Percentiles rank a stretch among this genome's conserved stretches.
These are phyloP conservation scores for Colletotrichum caudatum DNA, from an alignment of 2,329 filamentous ascomycete genomes.

Conservation along the genomic window DNA sequence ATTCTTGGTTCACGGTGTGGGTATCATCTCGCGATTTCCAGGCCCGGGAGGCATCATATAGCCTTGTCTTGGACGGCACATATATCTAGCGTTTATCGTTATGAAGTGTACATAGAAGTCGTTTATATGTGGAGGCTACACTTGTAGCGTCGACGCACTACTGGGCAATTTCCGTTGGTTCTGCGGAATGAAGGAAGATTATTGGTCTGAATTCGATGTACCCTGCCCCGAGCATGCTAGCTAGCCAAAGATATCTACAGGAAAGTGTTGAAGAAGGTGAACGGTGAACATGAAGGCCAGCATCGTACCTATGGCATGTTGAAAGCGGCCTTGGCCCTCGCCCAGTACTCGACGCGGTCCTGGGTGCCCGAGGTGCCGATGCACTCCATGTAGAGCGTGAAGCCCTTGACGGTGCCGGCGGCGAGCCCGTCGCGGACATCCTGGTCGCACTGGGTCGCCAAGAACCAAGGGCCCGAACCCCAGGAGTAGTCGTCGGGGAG, in stretches of 20 bases:
- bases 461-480: slow-evolving; percentile 65
- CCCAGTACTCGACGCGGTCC: slow-evolving; percentile 57
- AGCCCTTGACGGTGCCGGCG: slow-evolving; percentile 56
- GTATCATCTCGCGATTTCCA: background rate
- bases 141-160: background rate
- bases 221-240: slow-evolving; percentile 15
- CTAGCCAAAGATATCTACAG: slow-evolving; percentile 6
- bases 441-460: slow-evolving; percentile 57
- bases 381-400: slow-evolving; percentile 61
- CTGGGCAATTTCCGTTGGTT: background rate
- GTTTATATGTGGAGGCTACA: background rate
- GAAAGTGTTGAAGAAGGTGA: background rate
- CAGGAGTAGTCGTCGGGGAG: slow-evolving; percentile 65
- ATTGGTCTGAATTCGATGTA: background rate
- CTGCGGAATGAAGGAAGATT: background rate
- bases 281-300: background rate
- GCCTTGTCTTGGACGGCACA: slow-evolving; percentile 2
- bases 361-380: slow-evolving; percentile 53
- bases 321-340: slow-evolving; percentile 62
- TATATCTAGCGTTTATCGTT: background rate
- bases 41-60: background rate
- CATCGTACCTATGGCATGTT: slow-evolving; percentile 29
- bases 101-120: background rate
- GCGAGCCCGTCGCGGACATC: slow-evolving; percentile 51
- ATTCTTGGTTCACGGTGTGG: too few species aligned